Evolutionary conservation across 2,329 filamentous ascomycete species (phyloP), one percentile per base, ranked within the genome.

Genomic region (Neopestalotiopsis rosae): DNA sequence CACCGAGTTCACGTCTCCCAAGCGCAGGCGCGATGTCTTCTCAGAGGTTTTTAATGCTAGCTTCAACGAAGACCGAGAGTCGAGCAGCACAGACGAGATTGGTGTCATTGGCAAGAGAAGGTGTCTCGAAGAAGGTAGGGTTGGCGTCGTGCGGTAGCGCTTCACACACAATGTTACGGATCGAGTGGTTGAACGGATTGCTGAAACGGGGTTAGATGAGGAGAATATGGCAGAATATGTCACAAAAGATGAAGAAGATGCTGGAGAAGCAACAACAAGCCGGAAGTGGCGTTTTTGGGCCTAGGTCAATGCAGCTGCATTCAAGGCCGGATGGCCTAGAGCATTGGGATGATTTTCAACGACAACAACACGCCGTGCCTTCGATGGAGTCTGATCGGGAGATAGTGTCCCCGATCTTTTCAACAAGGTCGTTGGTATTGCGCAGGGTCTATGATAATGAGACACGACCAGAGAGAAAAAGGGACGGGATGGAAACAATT

Each of bases 1-100:
- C 70, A 64, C 70, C n/a, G 68, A 69, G 30, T 65, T 45, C 12
- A 61, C 70, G 34, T 67, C 70, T 5, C 68, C 67, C 20, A 78
- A 76, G 67, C 75, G 74, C 28, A 72, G 73, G 65, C 72, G 76
- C 45, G 70, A 75, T 30, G 71, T 72, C 38, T 67, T 79, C 58
- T 73, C 74, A 3, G 76, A 77, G 30, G 75, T 77, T 71, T 71
- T 75, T 69, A 79, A 78, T 17, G 67, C 69, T 40, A 79, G 77
- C 72, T 79, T 79, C 65, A 76, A 72, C 24, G 77, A 79, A 63
- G 72, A 77, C 65, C 72, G 71, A 58, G 74, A 77, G 28, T 64
- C 72, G 24, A 69, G 70, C 28, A 64, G 14, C 24, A 69, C 67
- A 59, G 69, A 71, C 59, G 69, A 70, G 13, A 69, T 69, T 42